Conservation (phyloP, 2,329 filamentous ascomycete genomes). For the Aureobasidium sp. region DNA sequence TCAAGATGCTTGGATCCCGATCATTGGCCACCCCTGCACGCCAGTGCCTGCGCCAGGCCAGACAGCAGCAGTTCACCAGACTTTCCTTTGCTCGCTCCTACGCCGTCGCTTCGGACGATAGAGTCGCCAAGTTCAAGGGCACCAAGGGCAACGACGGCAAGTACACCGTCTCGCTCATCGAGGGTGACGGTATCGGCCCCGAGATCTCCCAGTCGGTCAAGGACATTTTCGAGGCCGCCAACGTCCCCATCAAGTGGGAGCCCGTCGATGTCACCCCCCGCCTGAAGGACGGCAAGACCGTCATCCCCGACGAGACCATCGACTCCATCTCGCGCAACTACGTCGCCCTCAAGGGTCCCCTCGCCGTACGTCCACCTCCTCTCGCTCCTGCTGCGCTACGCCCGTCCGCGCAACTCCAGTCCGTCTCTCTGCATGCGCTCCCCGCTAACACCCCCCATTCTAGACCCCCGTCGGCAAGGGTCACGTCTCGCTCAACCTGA, state of each 20-base stretch:
- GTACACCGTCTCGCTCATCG: constrained; percentile 93
- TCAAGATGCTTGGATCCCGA: constrained; percentile 77
- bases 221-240: constrained; percentile 94
- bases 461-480: constrained; percentile 95
- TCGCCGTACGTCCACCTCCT: constrained; percentile 60
- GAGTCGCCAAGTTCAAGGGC: constrained; percentile 90
- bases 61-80: constrained; percentile 39
- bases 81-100: constrained; percentile 19
- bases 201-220: constrained; percentile 98
- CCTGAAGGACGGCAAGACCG: constrained; percentile 89
- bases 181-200: constrained; percentile 97
- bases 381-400: background rate
- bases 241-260: constrained; percentile 95
- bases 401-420: background rate
- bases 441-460: constrained; percentile 21
- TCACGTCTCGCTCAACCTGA: constrained; percentile 97
- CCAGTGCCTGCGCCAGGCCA: constrained; percentile 68
- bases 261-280: constrained; percentile 91
- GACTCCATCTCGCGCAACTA: constrained; percentile 91
- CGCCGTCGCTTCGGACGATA: constrained; percentile 52
- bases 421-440: background rate
- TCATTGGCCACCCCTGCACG: constrained; percentile 68
- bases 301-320: constrained; percentile 88
- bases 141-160: constrained; percentile 85
- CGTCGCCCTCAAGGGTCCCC: constrained; percentile 94